Percentiles rank a stretch among this genome's conserved stretches.
Evolutionary conservation across 306 rosid species (phyloP).

Genomic region (Inga oerstediana): DNA sequence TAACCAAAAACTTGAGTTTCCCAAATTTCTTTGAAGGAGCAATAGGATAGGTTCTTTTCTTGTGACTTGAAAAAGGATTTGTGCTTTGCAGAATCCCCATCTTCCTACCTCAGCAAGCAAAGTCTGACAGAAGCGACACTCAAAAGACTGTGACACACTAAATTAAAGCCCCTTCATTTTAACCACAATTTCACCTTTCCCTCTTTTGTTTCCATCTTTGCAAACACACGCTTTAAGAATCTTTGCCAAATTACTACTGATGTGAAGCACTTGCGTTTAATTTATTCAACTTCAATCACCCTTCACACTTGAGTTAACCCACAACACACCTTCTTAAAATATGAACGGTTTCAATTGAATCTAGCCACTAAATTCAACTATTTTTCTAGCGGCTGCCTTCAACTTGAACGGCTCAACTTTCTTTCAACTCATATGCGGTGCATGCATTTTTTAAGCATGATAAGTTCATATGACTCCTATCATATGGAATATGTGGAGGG

Average conservation of each 20-base stretch:
- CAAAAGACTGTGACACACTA: neutral
- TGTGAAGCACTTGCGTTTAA: neutral
- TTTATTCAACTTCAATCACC: neutral
- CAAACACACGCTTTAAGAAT: neutral
- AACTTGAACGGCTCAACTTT: neutral
- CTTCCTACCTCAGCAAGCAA: slow-evolving; percentile 1
- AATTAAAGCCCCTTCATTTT: neutral
- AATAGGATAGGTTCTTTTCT: neutral
- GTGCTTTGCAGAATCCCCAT: neutral
- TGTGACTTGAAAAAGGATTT: neutral
- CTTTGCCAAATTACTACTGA: neutral
- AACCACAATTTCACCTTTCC: neutral
- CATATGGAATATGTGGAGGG: too few relatives aligned
- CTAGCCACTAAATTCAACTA: neutral
- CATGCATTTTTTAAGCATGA: too few relatives aligned
- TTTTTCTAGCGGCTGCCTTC: neutral
- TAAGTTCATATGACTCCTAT: too few relatives aligned
- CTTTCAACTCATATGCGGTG: neutral
- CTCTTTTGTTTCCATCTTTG: neutral
- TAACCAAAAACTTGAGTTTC: too few relatives aligned
- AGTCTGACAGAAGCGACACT: neutral
- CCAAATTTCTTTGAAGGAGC: neutral
- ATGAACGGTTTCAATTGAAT: neutral
- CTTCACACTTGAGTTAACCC: neutral
- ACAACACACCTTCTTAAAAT: neutral